Evolutionary conservation across 2,329 filamentous ascomycete species (phyloP).

Genomic region (Tolypocladium nubicola): DNA sequence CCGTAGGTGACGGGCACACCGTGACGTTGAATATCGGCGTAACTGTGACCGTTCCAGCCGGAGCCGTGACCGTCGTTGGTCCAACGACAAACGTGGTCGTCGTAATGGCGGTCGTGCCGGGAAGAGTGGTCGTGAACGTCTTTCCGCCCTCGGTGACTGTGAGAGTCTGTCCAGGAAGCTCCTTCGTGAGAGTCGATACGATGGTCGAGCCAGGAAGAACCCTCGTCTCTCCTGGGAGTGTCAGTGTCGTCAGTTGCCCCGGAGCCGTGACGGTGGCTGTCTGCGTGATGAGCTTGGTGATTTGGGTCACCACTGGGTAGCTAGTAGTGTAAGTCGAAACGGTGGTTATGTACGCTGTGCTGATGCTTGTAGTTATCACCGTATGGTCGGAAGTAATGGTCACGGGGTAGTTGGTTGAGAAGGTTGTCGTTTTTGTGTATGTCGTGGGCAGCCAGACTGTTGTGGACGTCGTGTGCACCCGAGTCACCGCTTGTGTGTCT

Average conservation of each 20-base stretch:
- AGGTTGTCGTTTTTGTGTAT: slow-evolving; percentile 4
- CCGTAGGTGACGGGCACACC: slow-evolving; percentile 34
- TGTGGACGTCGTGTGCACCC: slow-evolving; percentile 2
- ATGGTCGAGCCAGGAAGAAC: neutral
- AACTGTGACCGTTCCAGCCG: slow-evolving; percentile 16
- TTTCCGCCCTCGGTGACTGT: slow-evolving; percentile 9
- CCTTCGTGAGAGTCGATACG: neutral
- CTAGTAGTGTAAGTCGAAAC: slow-evolving; percentile 6
- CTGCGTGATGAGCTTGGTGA: slow-evolving; percentile 4
- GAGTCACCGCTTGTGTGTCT: slow-evolving; percentile 3
- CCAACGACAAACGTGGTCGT: slow-evolving; percentile 17
- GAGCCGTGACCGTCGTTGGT: slow-evolving; percentile 15
- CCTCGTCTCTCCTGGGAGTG: slow-evolving; percentile 1
- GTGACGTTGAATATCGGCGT: slow-evolving; percentile 20
- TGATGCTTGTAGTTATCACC: slow-evolving; percentile 4
- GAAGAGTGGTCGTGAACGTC: slow-evolving; percentile 17
- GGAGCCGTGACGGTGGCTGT: slow-evolving; percentile 4
- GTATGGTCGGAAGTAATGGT: slow-evolving; percentile 9
- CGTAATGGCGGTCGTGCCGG: slow-evolving; percentile 18
- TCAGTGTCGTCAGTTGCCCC: slow-evolving; percentile 4
- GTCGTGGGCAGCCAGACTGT: slow-evolving; percentile 9
- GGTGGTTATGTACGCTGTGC: slow-evolving; percentile 4
- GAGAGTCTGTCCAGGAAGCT: slow-evolving; percentile 5
- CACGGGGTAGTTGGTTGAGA: slow-evolving; percentile 5
- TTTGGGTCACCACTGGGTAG: slow-evolving; percentile 6